Conservation (phyloP, 768 basidiomycete genomes). For the Psilocybe tampanensis region DNA sequence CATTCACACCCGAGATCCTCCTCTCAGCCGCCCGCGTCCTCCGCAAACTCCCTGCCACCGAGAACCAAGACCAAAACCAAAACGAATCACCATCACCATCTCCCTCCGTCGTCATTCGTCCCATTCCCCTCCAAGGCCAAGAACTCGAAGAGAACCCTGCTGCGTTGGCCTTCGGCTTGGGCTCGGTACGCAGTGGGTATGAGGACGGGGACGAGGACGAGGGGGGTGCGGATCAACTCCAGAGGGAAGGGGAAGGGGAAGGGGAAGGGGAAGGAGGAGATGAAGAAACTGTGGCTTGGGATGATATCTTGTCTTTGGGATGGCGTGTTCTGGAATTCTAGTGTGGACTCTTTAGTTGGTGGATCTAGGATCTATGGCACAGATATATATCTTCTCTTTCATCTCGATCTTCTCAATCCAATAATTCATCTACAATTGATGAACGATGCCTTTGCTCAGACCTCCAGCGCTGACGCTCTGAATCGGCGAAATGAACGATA, state of each 20-base stretch:
- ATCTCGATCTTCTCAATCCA: too few relatives aligned
- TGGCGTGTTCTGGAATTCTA: slow-evolving; percentile 13
- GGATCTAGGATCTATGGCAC: too few relatives aligned
- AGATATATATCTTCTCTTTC: too few relatives aligned
- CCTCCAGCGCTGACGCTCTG: too few relatives aligned
- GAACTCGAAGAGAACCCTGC: slow-evolving; percentile 15
- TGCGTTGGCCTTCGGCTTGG: slow-evolving; percentile 23
- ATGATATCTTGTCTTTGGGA: slow-evolving; percentile 24
- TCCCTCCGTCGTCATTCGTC: slow-evolving; percentile 4
- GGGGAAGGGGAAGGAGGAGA: neutral
- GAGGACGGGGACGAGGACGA: slow-evolving; percentile 1
- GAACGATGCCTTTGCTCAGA: too few relatives aligned
- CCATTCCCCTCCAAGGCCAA: slow-evolving; percentile 19
- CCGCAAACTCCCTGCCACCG: slow-evolving; percentile 19
- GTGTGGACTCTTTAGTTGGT: too few relatives aligned
- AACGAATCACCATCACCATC: too few relatives aligned
- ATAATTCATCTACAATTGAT: too few relatives aligned
- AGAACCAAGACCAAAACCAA: neutral
- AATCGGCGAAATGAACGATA: too few relatives aligned
- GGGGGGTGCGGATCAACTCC: too few relatives aligned
- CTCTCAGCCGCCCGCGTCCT: slow-evolving; percentile 42
- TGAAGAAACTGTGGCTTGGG: slow-evolving; percentile 19
- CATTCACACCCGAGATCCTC: slow-evolving; percentile 61
- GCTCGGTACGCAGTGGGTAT: neutral
- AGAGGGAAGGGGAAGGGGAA: slow-evolving; percentile 18